Evolutionary conservation across 2,329 filamentous ascomycete species (phyloP), one percentile per base, ranked within the genome.

Genomic region (Ascochyta pisi): DNA sequence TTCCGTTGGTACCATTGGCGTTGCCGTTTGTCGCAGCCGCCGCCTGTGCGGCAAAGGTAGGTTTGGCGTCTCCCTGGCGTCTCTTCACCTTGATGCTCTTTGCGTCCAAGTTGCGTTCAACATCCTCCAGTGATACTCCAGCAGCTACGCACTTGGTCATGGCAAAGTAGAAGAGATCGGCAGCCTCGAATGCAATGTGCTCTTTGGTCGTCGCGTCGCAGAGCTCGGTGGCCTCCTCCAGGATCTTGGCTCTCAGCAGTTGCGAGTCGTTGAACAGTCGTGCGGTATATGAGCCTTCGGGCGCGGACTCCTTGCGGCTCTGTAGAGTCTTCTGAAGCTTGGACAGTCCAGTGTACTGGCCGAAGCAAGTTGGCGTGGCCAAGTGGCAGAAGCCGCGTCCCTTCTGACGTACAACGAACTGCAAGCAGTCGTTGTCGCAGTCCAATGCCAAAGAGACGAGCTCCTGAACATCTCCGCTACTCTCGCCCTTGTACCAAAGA

Each of bases 11-110:
- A n/a, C 63, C 24, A 9, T 52, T 39, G n/a, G 46, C 51, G 4
- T 57, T 51, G 15, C 61, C 10, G 15, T 42, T 52, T 10, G 54
- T 58, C 3, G 61, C 48, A 26, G 61, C 56, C 39, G 61, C 61
- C 13, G 90, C 89, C 78, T 94, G 94, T 66, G 90, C 88, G 6
- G 89, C 90, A 88, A 93, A 98, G 64, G 91, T 91, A 23, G 90
- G 90, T 82, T 99, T 99, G 5, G 95, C 95, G 73, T 99, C 92
- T 10, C 95, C 95, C 67, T 89, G 89, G 75, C 95, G 88, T 70
- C 95, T 86, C 83, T 96, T 96, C 48, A 98, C 91, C 81, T 98
- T 98, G 67, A 96, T 82, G 73, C 90, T 93, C 86, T 99, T 99
- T 43, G 91, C 88, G 71, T 99, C 94, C 16, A 99, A 84, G 72